Evolutionary conservation across 306 rosid species (phyloP).

Genomic region (Parietaria judaica): DNA sequence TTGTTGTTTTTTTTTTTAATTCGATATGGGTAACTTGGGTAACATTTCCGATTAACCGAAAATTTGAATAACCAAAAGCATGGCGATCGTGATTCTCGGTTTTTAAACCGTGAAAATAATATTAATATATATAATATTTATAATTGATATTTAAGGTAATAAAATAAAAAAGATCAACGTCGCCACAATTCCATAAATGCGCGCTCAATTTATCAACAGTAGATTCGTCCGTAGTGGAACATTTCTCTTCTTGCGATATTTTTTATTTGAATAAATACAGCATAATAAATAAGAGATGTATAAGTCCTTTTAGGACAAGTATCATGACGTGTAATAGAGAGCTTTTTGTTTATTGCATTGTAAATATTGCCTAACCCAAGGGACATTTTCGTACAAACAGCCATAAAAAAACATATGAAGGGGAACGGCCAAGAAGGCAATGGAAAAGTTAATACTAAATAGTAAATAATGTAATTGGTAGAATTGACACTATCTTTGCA

Average conservation of each 20-base stretch:
- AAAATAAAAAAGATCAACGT: background rate
- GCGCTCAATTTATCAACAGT: background rate
- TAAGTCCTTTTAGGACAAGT: constrained; percentile 21
- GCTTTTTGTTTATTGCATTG: constrained; percentile 26
- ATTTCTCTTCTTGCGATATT: background rate
- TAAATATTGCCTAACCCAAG: constrained; percentile 14
- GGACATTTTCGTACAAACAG: constrained; percentile 34
- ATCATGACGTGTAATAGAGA: constrained; percentile 38
- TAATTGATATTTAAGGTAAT: background rate
- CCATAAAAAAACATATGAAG: background rate
- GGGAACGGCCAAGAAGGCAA: constrained; percentile 38
- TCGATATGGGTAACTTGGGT: too few species aligned
- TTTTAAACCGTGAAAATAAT: too few species aligned
- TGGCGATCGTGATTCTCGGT: too few species aligned
- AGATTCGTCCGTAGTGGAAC: constrained; percentile 2
- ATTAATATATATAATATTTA: too few species aligned
- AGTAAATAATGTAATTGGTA: background rate
- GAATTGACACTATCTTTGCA: too few species aligned
- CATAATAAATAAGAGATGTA: background rate
- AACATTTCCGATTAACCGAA: too few species aligned
- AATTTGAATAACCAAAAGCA: too few species aligned
- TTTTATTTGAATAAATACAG: too few species aligned
- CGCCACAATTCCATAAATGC: background rate
- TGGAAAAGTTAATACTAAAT: constrained; percentile 12
- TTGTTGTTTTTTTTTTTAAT: too few species aligned